A percentile compares a stretch with the other conserved stretches of the same genome.
Conservation (phyloP, 1,284 basidiomycete genomes). For the Phlebopus sp. region DNA sequence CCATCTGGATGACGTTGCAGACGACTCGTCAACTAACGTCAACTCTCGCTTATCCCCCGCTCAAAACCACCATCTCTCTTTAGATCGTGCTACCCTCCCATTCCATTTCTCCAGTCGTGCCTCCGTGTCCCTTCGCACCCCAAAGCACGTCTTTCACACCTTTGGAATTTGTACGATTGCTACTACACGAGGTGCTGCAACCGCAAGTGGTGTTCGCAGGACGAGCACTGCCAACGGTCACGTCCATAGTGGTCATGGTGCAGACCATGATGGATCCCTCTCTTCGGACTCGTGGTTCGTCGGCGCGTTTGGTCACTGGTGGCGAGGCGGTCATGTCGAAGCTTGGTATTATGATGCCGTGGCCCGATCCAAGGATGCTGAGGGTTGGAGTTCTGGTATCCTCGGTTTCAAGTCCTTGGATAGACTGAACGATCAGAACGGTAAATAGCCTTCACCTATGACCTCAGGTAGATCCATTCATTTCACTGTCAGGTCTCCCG, state of each 20-base stretch:
- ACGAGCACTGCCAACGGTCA: slow-evolving; percentile 14
- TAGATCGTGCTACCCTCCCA: slow-evolving; percentile 39
- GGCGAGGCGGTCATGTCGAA: slow-evolving; percentile 71
- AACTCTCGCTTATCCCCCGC: slow-evolving; percentile 33
- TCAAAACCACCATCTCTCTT: slow-evolving; percentile 13
- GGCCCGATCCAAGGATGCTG: slow-evolving; percentile 62
- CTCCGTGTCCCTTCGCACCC: slow-evolving; percentile 88
- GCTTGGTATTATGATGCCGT: slow-evolving; percentile 69
- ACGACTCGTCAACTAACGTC: slow-evolving; percentile 42
- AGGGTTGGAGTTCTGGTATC: slow-evolving; percentile 71
- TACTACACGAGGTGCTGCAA: slow-evolving; percentile 31
- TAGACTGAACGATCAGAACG: slow-evolving; percentile 57
- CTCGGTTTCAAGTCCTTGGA: slow-evolving; percentile 68
- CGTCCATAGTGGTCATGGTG: slow-evolving; percentile 25
- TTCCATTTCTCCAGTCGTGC: slow-evolving; percentile 92
- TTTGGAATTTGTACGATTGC: slow-evolving; percentile 87
- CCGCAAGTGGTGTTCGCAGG: slow-evolving; percentile 18
- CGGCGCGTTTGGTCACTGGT: slow-evolving; percentile 87
- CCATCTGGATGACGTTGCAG: slow-evolving; percentile 71
- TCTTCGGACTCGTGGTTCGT: slow-evolving; percentile 81
- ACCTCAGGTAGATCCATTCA: neutral
- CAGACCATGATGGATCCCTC: slow-evolving; percentile 43
- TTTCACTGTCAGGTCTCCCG: slow-evolving; percentile 42
- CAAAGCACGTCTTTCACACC: slow-evolving; percentile 84
- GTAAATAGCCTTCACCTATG: slow-evolving; percentile 36